Base-by-base conservation (phyloP, 345 rosid species). In the Moricandia moricandioides region DNA sequence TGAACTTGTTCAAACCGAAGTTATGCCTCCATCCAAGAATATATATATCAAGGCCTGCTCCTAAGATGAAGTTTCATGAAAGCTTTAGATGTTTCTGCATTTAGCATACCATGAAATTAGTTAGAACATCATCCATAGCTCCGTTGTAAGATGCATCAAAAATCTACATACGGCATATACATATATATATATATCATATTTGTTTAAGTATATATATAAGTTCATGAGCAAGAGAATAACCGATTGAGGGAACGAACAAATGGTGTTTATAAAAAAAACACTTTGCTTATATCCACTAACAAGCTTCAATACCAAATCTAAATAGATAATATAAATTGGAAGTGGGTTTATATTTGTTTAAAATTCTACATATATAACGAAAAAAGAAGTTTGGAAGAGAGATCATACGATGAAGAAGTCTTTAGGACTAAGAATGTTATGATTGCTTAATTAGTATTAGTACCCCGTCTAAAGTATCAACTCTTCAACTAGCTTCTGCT, bases 401-500 rank as follows among this genome's bases (percentile, higher is more conserved):
- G 51, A 67, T 51, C 72, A 66, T 66, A 59, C 73, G 63, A 72
- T 51, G 54, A 78, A 65, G 62, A 75, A 30, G 63, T 65, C 43
- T 71, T 56, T 7, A 40, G 49, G 64, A 54, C 33, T 54, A 37
- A 2, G 7, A 43, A 70, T 31, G 11, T 13, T 31, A 8, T 63
- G 49, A 21, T 31, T 37, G 47, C 24, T 24, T 29, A 29, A 29
- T n/a, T 7, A 56, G n/a, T 13, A 49, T 61, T 52, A 69, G 30
- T 49, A 73, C 9, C 51, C 71, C 16, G 17, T 64, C 1, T 74
- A 69, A 60, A 69, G 59, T 67, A 80, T 64, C 80, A 84, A 71
- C 40, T 75, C 80, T 57, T 80, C 81, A 7, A 52, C 74, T 73
- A 87, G 54, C 78, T 82, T 84, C 62, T 74, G 78, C 47, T 83